Base-by-base conservation (phyloP, 2,329 filamentous ascomycete genomes). In the Hymenoscyphus salicellus region DNA sequence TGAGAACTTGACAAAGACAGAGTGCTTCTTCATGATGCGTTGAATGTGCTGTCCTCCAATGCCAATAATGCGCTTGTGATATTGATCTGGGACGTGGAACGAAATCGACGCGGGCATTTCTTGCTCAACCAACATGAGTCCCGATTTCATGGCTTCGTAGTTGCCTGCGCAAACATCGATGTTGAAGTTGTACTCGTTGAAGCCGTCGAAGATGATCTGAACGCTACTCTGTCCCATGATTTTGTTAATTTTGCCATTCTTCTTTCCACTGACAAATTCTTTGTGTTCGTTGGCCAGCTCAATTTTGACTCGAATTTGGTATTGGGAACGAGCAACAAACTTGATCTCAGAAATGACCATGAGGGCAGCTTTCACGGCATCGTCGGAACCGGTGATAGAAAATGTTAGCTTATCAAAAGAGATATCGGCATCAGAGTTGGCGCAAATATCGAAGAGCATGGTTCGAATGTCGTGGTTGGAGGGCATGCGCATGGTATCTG, bases 201-300 rank as follows among this genome's bases (percentile, higher is more conserved):
- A 99, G 68, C 93, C 93, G 76, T 99, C 95, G 71, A 99, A 99
- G 68, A 99, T 94, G 74, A 99, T 98, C 79, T 99, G 95, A 14
- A 99, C 95, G 72, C 96, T 97, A 83, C 93, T 97, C 78, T 98
- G 94, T 28, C 94, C 95, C 95, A 99, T 99, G 74, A 99, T 99
- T 83, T 99, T 99, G 84, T 99, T 99, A 79, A 99, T 99, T 81
- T 99, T 99, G 78, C 95, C 95, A 73, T 99, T 99, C 83, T 99
- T 99, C 84, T 99, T 99, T 72, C 95, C 95, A 72, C 93, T 97
- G 64, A 99, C 95, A 76, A 99, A 99, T 75, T 99, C 95, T 79
- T 99, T 99, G 82, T 99, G 95, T 80, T 99, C 95, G 75, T 98
- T 98, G 74, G 95, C 95, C 63, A 99, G 89, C 81, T 99, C 95